Base-by-base conservation (phyloP, 495 filamentous ascomycete species). In the Neurospora cerealis region DNA sequence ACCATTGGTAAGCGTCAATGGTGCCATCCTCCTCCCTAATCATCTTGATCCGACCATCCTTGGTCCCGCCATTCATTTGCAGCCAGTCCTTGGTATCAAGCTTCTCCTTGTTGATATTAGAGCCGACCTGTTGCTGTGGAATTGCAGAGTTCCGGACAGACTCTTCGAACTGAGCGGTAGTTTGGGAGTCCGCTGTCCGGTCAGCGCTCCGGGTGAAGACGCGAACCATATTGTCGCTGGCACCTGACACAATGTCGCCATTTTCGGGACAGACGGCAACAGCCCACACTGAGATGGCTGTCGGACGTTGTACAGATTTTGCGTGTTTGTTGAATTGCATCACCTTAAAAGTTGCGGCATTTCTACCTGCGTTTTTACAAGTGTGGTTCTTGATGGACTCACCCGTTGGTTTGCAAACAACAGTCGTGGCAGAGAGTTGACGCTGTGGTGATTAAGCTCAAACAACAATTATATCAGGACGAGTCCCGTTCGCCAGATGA, bases 11-110 rank as follows among this genome's bases (percentile, higher is more conserved):
- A 5, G 93, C 92, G 60, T 91, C 92, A 36, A 98, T 87, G 46
- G 87, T 92, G 42, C 93, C 93, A 80, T 96, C 87, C 6, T 87
- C 80, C 79, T 98, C 93, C 46, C 84, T 85, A 75, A 99, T 94
- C 91, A 97, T 96, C 75, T 93, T 89, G 24, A 97, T 90, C 78
- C 98, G 96, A 17, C 96, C 96, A 74, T 98, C 96, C 81, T 97
- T 97, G 24, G 91, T 93, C 10, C 96, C 96, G 0, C 89, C 89
- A 72, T 93, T 93, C 69, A 88, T 87, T 73, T 88, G 85, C 13
- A 99, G 83, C 77, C 97, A 97, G 5, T 96, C 93, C 54, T 92
- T 92, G 0, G 93, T 93, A 10, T 94, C 93, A 15, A 97, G 85
- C 78, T 95, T 88, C 80, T 97, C 93, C 80, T 97, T 98, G 78